Evolutionary conservation across 2,329 filamentous ascomycete species (phyloP).

Genomic region (Westerdykella sp.): DNA sequence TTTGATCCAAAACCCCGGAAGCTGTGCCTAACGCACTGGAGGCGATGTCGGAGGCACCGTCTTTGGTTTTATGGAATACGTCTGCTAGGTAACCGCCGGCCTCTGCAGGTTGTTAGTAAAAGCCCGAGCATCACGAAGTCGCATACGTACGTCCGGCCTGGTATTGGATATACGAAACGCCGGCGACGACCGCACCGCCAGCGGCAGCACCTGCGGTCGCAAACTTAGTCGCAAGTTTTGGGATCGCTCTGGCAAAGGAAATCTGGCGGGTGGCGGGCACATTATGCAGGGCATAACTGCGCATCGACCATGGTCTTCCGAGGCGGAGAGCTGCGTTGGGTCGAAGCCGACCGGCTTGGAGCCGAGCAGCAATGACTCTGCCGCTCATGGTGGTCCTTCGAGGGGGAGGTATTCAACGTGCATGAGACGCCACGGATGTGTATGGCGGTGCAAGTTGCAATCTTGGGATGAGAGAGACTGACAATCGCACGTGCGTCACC

Average conservation of each 20-base stretch:
- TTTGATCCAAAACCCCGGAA: slow-evolving; percentile 70
- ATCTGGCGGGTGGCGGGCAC: slow-evolving; percentile 57
- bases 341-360: slow-evolving; percentile 48
- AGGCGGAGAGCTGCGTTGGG: slow-evolving; percentile 31
- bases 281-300: slow-evolving; percentile 77
- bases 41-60: slow-evolving; percentile 64
- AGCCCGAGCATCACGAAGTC: neutral
- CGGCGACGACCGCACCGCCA: slow-evolving; percentile 79
- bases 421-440: neutral
- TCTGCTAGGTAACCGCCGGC: slow-evolving; percentile 73
- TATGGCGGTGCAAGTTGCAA: neutral
- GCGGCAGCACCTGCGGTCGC: slow-evolving; percentile 83
- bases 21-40: slow-evolving; percentile 65
- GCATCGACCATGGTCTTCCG: slow-evolving; percentile 66
- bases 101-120: slow-evolving; percentile 41
- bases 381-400: slow-evolving; percentile 52
- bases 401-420: no score
- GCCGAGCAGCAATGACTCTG: slow-evolving; percentile 69
- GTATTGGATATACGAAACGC: slow-evolving; percentile 89
- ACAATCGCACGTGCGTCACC: no score
- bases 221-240: slow-evolving; percentile 87
- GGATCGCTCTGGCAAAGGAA: slow-evolving; percentile 64
- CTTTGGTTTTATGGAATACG: slow-evolving; percentile 64
- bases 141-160: slow-evolving; percentile 72
- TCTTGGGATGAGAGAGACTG: no score